These are phyloP conservation scores for Stramenopiles sp. DNA, from an alignment of 352 stramenopile species.

Conservation along the genomic window DNA sequence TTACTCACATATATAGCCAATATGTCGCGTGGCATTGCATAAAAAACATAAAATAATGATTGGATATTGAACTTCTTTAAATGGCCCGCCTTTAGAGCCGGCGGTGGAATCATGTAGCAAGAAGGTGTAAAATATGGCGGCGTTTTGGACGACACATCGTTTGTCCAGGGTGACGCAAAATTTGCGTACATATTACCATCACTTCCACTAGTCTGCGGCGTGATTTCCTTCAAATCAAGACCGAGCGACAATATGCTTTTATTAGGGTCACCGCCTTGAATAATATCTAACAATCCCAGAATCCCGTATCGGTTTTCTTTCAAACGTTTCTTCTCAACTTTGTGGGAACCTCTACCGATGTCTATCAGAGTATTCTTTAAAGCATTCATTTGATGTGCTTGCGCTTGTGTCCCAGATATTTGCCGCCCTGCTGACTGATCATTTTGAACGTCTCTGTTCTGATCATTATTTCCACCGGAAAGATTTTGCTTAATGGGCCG, in stretches of 20 bases:
- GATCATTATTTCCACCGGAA: neutral
- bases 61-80: constrained; percentile 93
- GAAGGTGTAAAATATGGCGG: constrained; percentile 52
- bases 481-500: neutral
- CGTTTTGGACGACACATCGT: constrained; percentile 45
- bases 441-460: neutral
- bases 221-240: neutral
- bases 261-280: neutral
- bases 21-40: constrained; percentile 90
- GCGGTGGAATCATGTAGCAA: constrained; percentile 74
- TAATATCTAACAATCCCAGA: neutral
- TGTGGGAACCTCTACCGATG: neutral
- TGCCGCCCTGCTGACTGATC: neutral
- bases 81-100: constrained; percentile 88
- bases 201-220: neutral
- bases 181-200: constrained; percentile 34
- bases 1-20: constrained; percentile 71
- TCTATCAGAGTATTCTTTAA: neutral
- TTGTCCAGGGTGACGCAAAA: constrained; percentile 52
- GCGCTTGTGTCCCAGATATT: neutral
- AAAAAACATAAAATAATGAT: constrained; percentile 99
- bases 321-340: neutral
- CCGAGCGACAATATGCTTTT: neutral
- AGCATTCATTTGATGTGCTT: neutral
- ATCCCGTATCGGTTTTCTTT: neutral